Conservation (phyloP, 805 yeast genomes). For the Pichia rugopelliculosa region DNA sequence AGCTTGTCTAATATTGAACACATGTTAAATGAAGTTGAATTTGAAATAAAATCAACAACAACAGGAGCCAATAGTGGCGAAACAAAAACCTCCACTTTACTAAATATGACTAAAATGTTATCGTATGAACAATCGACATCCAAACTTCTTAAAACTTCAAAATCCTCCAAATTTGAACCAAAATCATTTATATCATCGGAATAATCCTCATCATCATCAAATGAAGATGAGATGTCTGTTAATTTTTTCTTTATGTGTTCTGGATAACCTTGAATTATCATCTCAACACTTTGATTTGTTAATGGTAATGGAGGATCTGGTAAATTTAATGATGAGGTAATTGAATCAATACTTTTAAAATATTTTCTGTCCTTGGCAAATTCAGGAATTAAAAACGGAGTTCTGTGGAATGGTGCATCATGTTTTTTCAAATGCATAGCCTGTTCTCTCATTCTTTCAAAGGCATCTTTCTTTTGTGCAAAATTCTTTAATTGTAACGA, state of each 20-base stretch:
- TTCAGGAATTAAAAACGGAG: conserved; percentile 59
- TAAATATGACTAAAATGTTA: conserved; percentile 48
- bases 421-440: conserved; percentile 57
- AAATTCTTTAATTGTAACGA: conserved; percentile 56
- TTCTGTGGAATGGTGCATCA: conserved; percentile 80
- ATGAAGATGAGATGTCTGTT: conserved; percentile 1
- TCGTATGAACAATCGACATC: conserved; percentile 44
- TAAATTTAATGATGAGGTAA: conserved; percentile 53
- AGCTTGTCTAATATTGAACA: conserved; percentile 53
- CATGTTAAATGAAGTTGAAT: conserved; percentile 34
- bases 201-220: conserved; percentile 4
- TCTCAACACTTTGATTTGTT: conserved; percentile 39
- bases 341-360: conserved; percentile 41
- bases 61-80: conserved; percentile 32
- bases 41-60: conserved; percentile 28
- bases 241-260: conserved; percentile 13
- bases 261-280: conserved; percentile 32
- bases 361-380: conserved; percentile 41
- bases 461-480: conserved; percentile 41
- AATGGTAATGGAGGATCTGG: conserved; percentile 61
- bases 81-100: conserved; percentile 38
- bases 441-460: conserved; percentile 44
- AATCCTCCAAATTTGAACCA: conserved; percentile 9
- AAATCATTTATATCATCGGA: conserved; percentile 4
- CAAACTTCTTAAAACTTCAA: conserved; percentile 12